Evolutionary conservation across 2,329 filamentous ascomycete genomes (phyloP).

Genomic region (Penicillium sp.): DNA sequence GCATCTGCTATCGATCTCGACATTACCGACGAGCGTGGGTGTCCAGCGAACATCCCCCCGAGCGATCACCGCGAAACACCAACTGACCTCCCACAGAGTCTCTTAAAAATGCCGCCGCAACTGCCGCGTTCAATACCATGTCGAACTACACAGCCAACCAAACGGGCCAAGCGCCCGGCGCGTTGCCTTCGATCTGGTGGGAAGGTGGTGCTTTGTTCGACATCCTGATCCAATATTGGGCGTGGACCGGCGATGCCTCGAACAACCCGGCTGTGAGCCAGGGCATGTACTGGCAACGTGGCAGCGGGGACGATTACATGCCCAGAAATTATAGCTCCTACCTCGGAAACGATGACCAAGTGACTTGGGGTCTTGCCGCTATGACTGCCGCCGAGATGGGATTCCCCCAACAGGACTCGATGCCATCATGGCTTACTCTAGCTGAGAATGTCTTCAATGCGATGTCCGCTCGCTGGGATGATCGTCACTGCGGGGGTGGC

Average conservation of each 20-base stretch:
- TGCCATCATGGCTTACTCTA: constrained; percentile 10
- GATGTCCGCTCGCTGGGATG: constrained; percentile 12
- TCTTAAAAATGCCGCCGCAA: constrained; percentile 13
- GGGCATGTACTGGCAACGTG: constrained; percentile 16
- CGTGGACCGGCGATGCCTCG: constrained; percentile 12
- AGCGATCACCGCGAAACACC: too few relatives aligned
- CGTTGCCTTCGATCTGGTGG: constrained; percentile 16
- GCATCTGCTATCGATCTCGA: too few relatives aligned
- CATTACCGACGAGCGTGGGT: too few relatives aligned
- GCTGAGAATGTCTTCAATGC: constrained; percentile 15
- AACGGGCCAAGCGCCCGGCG: constrained; percentile 16
- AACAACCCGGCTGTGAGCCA: constrained; percentile 12
- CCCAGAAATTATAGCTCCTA: constrained; percentile 15
- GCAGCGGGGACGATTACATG: constrained; percentile 10
- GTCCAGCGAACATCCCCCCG: too few relatives aligned
- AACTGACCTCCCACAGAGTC: too few relatives aligned
- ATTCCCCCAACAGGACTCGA: constrained; percentile 3
- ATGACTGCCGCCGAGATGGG: constrained; percentile 13
- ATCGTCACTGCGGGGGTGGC: constrained; percentile 11
- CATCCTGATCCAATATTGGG: constrained; percentile 14
- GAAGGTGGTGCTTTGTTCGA: constrained; percentile 12
- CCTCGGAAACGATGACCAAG: constrained; percentile 18
- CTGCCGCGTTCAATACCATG: constrained; percentile 11
- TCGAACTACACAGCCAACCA: constrained; percentile 13
- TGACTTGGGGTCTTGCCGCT: constrained; percentile 16